These are phyloP conservation scores for Colletotrichum plurivorum DNA, from an alignment of 2,329 filamentous ascomycete genomes.

Conservation along the genomic window DNA sequence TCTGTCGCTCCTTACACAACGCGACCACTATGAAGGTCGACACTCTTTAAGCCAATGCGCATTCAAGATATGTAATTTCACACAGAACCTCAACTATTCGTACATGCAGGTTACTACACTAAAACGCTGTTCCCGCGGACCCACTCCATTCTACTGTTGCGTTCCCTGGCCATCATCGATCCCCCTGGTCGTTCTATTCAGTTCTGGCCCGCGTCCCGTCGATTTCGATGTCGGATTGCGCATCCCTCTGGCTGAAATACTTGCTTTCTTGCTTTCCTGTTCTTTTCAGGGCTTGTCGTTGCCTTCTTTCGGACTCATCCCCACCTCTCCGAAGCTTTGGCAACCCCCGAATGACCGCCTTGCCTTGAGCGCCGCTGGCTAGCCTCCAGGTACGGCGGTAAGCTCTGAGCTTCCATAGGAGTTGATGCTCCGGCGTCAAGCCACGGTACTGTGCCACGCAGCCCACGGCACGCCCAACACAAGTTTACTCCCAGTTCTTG, in stretches of 20 bases:
- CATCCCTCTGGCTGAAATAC: background rate
- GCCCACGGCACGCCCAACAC: no score
- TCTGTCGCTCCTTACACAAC: no score
- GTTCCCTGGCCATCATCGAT: background rate
- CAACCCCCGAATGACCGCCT: conserved; percentile 12
- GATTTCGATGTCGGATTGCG: conserved; percentile 32
- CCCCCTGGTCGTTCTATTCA: conserved; percentile 31
- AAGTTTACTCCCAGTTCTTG: no score
- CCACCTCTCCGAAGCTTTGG: conserved; percentile 6
- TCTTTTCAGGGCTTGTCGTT: conserved; percentile 3
- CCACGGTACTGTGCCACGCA: background rate
- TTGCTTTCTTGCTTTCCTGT: conserved; percentile 35
- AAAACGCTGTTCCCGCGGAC: background rate
- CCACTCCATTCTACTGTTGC: conserved; percentile 2
- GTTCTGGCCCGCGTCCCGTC: conserved; percentile 31
- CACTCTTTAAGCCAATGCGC: no score
- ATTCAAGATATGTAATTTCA: no score
- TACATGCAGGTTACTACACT: no score
- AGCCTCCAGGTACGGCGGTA: background rate
- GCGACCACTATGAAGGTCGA: no score
- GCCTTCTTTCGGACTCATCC: conserved; percentile 6
- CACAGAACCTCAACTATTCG: no score
- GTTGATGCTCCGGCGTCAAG: conserved; percentile 32
- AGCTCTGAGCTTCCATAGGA: conserved; percentile 12
- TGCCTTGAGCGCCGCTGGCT: no score